Base-by-base conservation (phyloP, 108 stramenopile species). In the Cyclotella atomus region DNA sequence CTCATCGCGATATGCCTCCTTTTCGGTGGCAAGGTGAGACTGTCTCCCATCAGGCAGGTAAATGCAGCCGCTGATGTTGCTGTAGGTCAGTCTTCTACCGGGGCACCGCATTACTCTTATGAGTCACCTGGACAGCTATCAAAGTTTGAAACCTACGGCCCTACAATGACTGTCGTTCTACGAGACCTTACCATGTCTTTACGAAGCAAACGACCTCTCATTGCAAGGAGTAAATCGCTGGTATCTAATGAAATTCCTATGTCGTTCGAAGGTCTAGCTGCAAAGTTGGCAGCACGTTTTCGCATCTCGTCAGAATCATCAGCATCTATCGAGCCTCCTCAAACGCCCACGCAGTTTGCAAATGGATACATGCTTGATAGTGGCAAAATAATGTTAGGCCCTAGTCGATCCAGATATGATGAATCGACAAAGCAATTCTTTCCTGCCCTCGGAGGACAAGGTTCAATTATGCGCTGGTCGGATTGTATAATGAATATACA, bases 141-240 rank as follows among this genome's bases (percentile, higher is more conserved):
- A 34, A 59, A 70, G 35, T 81, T 81, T 49, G 73, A 81, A 67
- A 23, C 63, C 6, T 34, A 44, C 32, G 80, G 80, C 25, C 80
- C 80, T 23, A 81, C 68, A 46, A 41, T 81, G 24, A 81, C 73
- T 24, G 62, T 81, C 27, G 70, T 68, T 25, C 73, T 81, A 23
- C 73, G 73, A n/a, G 80, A 81, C 64, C 80, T 73, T 19, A 60
- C 52, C 21, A 54, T 49, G 19, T 46, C 66, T 17, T 9, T 54
- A 16, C 62, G 68, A 4, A 41, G 1, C 8, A 41, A 41, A 41
- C 36, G 36, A 10, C 12, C 45, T 19, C 23, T 29, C 16, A 50
- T 20, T 23, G 25, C 28, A 16, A 20, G 16, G 29, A 30, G 19
- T 53, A 53, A 5, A 30, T 56, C 9, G 38, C 24, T 15, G 36